Percentiles rank a stretch among this genome's conserved stretches.
phyloP scores from a whole-genome alignment of 306 rosid species.

The Trichosanthes cucumerina region DNA sequence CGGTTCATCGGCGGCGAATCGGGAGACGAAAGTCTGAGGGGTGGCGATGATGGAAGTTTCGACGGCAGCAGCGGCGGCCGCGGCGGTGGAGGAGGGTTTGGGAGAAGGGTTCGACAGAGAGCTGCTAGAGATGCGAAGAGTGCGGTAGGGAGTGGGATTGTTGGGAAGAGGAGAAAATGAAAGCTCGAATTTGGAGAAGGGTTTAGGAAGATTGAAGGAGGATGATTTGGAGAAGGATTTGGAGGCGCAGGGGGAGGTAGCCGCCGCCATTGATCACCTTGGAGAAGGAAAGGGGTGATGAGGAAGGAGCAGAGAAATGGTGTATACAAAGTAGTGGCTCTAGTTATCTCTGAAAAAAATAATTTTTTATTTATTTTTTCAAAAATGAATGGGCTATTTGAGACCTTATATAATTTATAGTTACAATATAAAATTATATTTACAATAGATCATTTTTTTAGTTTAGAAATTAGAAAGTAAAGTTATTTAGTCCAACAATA shows the following conservation, averaged over 20 bases:
- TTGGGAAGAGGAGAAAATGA: conserved; percentile 19
- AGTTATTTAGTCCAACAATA: too few relatives aligned
- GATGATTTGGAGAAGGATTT: conserved; percentile 15
- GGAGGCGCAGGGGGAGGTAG: conserved; percentile 20
- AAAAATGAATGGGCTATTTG: too few relatives aligned
- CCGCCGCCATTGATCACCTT: conserved; percentile 43
- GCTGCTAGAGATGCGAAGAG: conserved; percentile 17
- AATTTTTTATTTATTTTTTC: too few relatives aligned
- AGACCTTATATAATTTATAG: too few relatives aligned
- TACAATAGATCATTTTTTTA: too few relatives aligned
- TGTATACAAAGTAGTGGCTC: neutral
- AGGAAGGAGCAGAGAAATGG: neutral
- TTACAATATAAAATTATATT: too few relatives aligned
- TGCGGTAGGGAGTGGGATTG: conserved; percentile 10
- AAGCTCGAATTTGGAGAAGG: conserved; percentile 14
- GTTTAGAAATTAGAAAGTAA: too few relatives aligned
- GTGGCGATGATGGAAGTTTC: neutral
- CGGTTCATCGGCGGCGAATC: conserved; percentile 41
- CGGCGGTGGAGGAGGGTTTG: conserved; percentile 16
- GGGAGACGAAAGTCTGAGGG: conserved; percentile 18
- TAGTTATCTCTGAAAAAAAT: neutral
- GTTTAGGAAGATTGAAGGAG: conserved; percentile 6
- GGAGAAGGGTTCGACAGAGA: conserved; percentile 27
- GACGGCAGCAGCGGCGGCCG: neutral
- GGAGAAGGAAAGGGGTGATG: neutral